Conservation (phyloP, 345 rosid genomes). For the Acer negundo region DNA sequence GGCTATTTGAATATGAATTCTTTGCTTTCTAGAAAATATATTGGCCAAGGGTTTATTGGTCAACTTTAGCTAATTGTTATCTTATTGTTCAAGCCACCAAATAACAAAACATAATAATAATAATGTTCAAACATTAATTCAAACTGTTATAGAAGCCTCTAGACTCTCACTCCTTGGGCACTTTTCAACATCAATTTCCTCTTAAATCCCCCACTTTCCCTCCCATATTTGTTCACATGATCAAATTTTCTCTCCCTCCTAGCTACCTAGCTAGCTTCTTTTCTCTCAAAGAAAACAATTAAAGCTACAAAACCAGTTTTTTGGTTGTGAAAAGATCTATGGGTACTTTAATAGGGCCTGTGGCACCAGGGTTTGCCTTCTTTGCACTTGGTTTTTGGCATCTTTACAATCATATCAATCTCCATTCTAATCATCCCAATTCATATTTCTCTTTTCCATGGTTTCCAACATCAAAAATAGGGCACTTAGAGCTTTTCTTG, state of each 20-base stretch:
- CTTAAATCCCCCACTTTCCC: conserved; percentile 10
- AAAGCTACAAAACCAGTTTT: not conserved
- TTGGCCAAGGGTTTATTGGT: not conserved
- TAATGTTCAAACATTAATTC: conserved; percentile 6
- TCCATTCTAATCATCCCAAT: conserved; percentile 50
- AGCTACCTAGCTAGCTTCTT: not conserved
- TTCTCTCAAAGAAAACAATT: not conserved
- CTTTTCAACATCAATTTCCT: conserved; percentile 6
- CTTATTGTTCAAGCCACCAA: conserved; percentile 20
- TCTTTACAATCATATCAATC: conserved; percentile 67
- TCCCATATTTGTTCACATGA: conserved; percentile 10
- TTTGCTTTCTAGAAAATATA: conserved; percentile 23
- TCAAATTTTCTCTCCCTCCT: not conserved
- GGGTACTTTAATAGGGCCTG: conserved; percentile 84
- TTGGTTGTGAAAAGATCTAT: conserved; percentile 24
- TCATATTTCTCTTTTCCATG: conserved; percentile 58
- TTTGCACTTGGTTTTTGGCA: conserved; percentile 75
- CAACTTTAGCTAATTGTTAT: conserved; percentile 6
- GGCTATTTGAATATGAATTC: not conserved
- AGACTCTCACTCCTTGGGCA: conserved; percentile 10
- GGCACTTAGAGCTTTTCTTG: conserved; percentile 59
- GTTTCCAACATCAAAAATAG: conserved; percentile 56
- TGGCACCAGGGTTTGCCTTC: conserved; percentile 70
- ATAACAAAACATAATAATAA: too few species aligned
- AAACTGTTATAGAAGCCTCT: conserved; percentile 23